Evolutionary conservation across 371 early-diverging fungal species (phyloP).

Genomic region (Mortierella sp.): DNA sequence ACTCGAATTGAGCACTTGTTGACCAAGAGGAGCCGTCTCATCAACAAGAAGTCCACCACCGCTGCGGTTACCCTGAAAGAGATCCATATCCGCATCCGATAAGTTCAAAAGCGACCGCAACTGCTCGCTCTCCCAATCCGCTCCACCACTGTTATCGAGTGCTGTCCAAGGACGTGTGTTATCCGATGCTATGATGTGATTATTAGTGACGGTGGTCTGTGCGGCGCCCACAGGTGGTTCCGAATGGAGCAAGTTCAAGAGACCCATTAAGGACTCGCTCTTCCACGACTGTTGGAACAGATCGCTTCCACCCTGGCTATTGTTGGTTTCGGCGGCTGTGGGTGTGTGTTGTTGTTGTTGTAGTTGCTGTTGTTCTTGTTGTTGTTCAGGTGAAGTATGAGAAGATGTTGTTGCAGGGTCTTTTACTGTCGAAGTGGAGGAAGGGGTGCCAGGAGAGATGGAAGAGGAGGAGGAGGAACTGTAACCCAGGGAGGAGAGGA

Average conservation of each 20-base stretch:
- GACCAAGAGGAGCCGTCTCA: background rate
- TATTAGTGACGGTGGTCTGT: background rate
- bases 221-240: background rate
- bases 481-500: constrained; percentile 22
- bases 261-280: background rate
- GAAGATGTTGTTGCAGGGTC: background rate
- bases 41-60: background rate
- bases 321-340: background rate
- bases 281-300: background rate
- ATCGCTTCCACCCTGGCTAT: background rate
- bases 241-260: background rate
- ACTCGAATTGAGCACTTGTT: background rate
- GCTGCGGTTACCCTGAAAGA: background rate
- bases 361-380: background rate
- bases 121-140: constrained; percentile 29
- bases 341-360: background rate
- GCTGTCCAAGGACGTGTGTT: background rate
- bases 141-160: background rate
- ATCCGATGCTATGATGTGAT: background rate
- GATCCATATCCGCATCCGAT: constrained; percentile 23
- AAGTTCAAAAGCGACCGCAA: constrained; percentile 23
- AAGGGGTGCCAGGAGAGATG: background rate
- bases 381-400: background rate
- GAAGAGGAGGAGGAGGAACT: constrained; percentile 10
- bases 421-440: background rate